Evolutionary conservation across 257 asterid species (phyloP).

Genomic region (Ligustrum vulgare): DNA sequence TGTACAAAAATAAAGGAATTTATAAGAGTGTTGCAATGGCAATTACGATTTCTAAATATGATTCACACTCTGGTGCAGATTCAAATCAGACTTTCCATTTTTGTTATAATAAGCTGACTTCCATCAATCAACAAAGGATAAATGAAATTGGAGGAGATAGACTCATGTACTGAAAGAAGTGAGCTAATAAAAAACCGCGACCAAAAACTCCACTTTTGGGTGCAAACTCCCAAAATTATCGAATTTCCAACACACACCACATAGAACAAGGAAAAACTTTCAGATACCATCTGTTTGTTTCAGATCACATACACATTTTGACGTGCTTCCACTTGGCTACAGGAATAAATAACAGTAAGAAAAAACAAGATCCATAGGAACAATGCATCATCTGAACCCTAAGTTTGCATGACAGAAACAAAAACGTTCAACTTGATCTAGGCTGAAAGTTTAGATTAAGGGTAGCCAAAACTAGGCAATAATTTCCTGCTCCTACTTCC

Average conservation of each 20-base stretch:
- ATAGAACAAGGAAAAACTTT: conserved; percentile 9
- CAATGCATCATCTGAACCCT: background rate
- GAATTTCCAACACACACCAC: background rate
- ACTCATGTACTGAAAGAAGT: background rate
- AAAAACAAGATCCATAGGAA: background rate
- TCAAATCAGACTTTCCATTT: background rate
- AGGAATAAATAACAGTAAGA: background rate
- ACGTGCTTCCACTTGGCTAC: background rate
- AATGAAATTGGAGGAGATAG: background rate
- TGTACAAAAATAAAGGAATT: background rate
- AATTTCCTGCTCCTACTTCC: background rate
- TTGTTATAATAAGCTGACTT: background rate
- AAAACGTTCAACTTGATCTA: conserved; percentile 8
- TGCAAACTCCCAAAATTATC: background rate
- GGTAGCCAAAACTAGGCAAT: background rate
- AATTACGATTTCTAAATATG: background rate
- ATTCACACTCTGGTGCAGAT: background rate
- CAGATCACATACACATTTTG: background rate
- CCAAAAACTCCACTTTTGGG: conserved; percentile 8
- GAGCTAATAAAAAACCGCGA: background rate
- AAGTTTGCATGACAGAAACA: conserved; percentile 1
- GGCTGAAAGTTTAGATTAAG: conserved; percentile 7
- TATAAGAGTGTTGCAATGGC: background rate
- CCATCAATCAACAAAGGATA: conserved; percentile 1
- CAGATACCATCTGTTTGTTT: conserved; percentile 1